phyloP scores from a whole-genome alignment of 2,329 filamentous ascomycete species.

The Pseudogymnoascus sp. region DNA sequence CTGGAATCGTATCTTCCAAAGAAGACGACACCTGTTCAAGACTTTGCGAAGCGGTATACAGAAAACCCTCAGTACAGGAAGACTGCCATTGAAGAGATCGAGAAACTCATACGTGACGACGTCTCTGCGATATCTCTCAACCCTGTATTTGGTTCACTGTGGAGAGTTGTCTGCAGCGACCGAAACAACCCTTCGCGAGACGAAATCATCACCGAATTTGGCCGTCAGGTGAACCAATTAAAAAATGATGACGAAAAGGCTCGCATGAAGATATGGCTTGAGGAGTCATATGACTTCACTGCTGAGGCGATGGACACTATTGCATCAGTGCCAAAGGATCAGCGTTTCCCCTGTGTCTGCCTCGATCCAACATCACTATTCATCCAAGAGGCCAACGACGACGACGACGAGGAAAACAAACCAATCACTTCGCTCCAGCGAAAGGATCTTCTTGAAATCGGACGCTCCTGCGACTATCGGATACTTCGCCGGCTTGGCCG shows the following conservation, averaged over 20 bases:
- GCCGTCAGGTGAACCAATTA: not conserved
- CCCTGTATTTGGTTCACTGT: slow-evolving; percentile 41
- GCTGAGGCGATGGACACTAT: slow-evolving; percentile 35
- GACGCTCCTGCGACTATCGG: slow-evolving; percentile 39
- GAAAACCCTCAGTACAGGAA: slow-evolving; percentile 31
- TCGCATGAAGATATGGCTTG: slow-evolving; percentile 39
- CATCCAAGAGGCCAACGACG: slow-evolving; percentile 2
- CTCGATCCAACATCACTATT: slow-evolving; percentile 40
- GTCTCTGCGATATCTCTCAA: slow-evolving; percentile 38
- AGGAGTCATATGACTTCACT: slow-evolving; percentile 41
- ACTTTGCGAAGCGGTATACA: slow-evolving; percentile 31
- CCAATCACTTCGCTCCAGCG: slow-evolving; percentile 33
- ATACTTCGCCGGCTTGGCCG: slow-evolving; percentile 40
- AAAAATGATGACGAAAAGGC: slow-evolving; percentile 25
- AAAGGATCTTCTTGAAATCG: slow-evolving; percentile 42
- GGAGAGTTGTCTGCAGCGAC: slow-evolving; percentile 41
- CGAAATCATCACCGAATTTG: not conserved
- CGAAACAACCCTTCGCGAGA: slow-evolving; percentile 19
- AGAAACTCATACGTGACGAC: slow-evolving; percentile 36
- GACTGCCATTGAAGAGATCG: slow-evolving; percentile 33
- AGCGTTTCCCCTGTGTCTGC: slow-evolving; percentile 39
- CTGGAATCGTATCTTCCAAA: slow-evolving; percentile 21
- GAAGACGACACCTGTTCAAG: slow-evolving; percentile 20
- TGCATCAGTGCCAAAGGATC: slow-evolving; percentile 28
- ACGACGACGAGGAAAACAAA: slow-evolving; percentile 19